A percentile compares a stretch with the other conserved stretches of the same genome.
Evolutionary conservation across 768 basidiomycete species (phyloP).

Genomic region (Arthromyces matolae): DNA sequence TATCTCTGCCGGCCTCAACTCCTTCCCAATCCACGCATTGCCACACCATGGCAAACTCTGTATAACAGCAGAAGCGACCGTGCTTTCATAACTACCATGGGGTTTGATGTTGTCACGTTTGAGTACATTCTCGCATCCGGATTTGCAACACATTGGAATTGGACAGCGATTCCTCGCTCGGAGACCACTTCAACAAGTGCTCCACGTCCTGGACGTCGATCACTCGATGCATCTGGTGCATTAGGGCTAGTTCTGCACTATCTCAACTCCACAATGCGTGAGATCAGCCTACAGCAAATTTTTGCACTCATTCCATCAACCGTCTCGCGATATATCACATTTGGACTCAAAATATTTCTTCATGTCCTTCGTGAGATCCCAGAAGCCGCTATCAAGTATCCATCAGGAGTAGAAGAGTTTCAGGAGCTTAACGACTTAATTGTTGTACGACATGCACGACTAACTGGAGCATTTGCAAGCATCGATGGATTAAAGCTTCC

Average conservation of each 20-base stretch:
- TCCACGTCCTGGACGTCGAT: constrained; percentile 25
- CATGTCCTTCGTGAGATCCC: no score
- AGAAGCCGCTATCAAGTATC: no score
- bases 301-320: constrained; percentile 41
- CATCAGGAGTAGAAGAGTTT: no score
- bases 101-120: constrained; percentile 26
- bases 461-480: no score
- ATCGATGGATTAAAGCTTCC: no score
- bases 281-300: constrained; percentile 38
- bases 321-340: constrained; percentile 32
- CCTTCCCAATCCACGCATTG: constrained; percentile 25
- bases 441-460: no score
- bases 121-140: constrained; percentile 22
- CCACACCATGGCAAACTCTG: background rate
- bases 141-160: constrained; percentile 20
- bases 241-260: constrained; percentile 41
- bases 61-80: constrained; percentile 16
- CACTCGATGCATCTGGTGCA: constrained; percentile 38
- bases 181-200: constrained; percentile 8
- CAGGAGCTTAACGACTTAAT: no score
- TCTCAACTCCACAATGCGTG: constrained; percentile 38
- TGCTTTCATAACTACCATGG: constrained; percentile 33
- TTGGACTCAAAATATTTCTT: constrained; percentile 30
- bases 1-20: constrained; percentile 27
- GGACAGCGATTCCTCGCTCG: constrained; percentile 24